Conservation (phyloP, 108 stramenopile species). For the Cyclostephanos tholiformis region DNA sequence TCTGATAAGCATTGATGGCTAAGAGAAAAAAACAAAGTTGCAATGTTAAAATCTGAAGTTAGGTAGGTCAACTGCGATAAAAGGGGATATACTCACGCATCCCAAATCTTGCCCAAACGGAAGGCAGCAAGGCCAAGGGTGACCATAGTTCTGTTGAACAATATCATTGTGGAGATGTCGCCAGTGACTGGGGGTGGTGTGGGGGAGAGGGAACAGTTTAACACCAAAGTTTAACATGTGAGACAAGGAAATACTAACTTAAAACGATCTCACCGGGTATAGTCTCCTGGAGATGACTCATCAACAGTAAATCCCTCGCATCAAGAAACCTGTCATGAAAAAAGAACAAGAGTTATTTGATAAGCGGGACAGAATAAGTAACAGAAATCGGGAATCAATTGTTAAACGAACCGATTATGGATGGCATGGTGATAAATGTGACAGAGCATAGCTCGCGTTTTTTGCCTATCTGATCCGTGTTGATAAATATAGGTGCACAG, state of each 20-base stretch:
- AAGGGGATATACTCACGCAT: constrained; percentile 50
- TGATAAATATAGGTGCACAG: constrained; percentile 92
- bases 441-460: constrained; percentile 95
- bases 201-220: neutral
- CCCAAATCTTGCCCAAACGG: constrained; percentile 90
- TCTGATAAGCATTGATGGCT: constrained; percentile 92
- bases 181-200: constrained; percentile 37
- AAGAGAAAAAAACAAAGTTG: too few species aligned
- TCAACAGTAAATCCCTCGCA: constrained; percentile 96
- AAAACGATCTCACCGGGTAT: constrained; percentile 45
- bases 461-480: constrained; percentile 84
- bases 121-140: constrained; percentile 97
- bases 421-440: constrained; percentile 96
- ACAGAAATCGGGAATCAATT: too few species aligned
- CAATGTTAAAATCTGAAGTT: too few species aligned
- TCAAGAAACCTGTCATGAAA: constrained; percentile 96
- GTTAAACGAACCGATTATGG: too few species aligned
- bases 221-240: neutral
- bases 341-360: too few species aligned
- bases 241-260: neutral
- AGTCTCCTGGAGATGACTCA: constrained; percentile 95
- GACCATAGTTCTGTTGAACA: constrained; percentile 98
- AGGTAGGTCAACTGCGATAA: too few species aligned
- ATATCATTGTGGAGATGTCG: constrained; percentile 93
- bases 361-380: too few species aligned